Evolutionary conservation across 2,329 filamentous ascomycete species (phyloP).

Genomic region (Sclerotinia glacialis): DNA sequence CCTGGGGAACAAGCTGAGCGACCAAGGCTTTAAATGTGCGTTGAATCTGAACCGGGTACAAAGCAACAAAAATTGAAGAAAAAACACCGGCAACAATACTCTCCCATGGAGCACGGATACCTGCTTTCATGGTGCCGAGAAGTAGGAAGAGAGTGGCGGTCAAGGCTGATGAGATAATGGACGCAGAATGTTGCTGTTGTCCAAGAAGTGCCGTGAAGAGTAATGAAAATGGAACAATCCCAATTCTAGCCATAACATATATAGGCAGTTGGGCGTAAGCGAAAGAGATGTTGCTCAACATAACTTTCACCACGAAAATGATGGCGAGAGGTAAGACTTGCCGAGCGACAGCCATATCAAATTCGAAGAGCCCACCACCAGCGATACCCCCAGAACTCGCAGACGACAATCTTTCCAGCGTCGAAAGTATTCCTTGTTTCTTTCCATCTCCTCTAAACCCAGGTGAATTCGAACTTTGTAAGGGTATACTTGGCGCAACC

Average conservation of each 20-base stretch:
- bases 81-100: conserved; percentile 51
- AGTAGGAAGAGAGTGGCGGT: conserved; percentile 50
- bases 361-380: conserved; percentile 53
- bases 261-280: conserved; percentile 52
- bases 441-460: conserved; percentile 37
- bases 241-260: conserved; percentile 52
- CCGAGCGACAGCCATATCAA: conserved; percentile 47
- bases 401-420: conserved; percentile 35
- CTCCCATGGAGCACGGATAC: conserved; percentile 50
- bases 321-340: conserved; percentile 49
- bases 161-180: conserved; percentile 49
- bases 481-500: conserved; percentile 46
- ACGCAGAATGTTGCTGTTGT: conserved; percentile 46
- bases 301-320: conserved; percentile 49
- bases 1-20: conserved; percentile 44
- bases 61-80: conserved; percentile 50
- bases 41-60: conserved; percentile 51
- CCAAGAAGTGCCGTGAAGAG: conserved; percentile 48
- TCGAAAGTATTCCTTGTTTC: conserved; percentile 35
- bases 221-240: conserved; percentile 49
- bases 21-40: conserved; percentile 50
- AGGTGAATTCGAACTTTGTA: conserved; percentile 34
- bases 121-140: conserved; percentile 41
- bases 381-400: conserved; percentile 47
- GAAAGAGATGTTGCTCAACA: conserved; percentile 54